Base-by-base conservation (phyloP, 805 yeast genomes). In the Candida saitoana region DNA sequence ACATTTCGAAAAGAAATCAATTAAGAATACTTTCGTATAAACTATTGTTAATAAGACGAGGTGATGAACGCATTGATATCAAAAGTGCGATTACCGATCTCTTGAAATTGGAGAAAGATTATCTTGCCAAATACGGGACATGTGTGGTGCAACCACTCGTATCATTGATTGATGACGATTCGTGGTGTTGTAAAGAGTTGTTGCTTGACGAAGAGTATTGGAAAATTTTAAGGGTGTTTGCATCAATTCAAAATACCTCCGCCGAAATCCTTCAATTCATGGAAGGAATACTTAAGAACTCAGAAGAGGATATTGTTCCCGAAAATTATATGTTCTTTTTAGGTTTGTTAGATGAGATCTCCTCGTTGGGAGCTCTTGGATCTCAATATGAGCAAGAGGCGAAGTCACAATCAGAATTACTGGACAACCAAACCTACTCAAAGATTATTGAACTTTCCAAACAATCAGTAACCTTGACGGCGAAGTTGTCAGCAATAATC, bases 351-450 rank as follows among this genome's bases (percentile, higher is more conserved):
- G 95, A 86, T 60, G 95, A 86, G 49, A 74, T 86, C 14, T 84
- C 93, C 0, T 84, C 91, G 1, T 77, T 83, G 36, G 95, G 95
- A 6, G 88, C 93, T 0, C 67, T 82, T 40, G 91, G 88, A 5
- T 80, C 87, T 3, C 85, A 80, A 54, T 79, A 79, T 76, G 93
- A 86, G 57, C 83, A 79, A 47, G 84, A 79, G 43, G 19, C 12
- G 9, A 17, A 22, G 6, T 14, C 31, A 15, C 8, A 20, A n/a
- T 69, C 68, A 42, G 83, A 75, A 31, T 59, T 62, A 16, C 24
- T 34, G 71, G 44, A 65, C 66, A 25, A 63, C 18, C 62, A 60
- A 41, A 67, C 51, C 47, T 60, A 75, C 34, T 42, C 73, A 48
- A 77, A 71, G 7, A 63, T 82, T 18, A 76, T 87, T 16, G 72